These are phyloP conservation scores for Cutaneotrichosporon arboriforme DNA, from an alignment of 1,284 basidiomycete species.

Conservation along the genomic window DNA sequence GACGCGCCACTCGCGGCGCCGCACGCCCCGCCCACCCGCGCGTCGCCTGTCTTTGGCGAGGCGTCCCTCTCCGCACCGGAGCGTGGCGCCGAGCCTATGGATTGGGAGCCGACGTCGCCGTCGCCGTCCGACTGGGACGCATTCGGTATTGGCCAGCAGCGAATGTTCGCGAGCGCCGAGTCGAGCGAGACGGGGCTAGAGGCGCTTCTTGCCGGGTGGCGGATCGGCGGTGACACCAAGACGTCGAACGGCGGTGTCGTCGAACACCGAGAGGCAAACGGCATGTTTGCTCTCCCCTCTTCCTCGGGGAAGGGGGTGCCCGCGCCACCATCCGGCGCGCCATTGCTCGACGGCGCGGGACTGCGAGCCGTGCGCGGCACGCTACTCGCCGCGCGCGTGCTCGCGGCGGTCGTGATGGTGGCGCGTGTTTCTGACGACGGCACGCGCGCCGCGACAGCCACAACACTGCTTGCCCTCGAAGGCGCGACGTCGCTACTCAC, in stretches of 20 bases:
- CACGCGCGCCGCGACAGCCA: background rate
- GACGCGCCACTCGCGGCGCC: background rate
- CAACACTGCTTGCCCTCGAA: slow-evolving; percentile 5
- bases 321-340: background rate
- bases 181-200: slow-evolving; percentile 42
- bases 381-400: slow-evolving; percentile 5
- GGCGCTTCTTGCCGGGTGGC: slow-evolving; percentile 36
- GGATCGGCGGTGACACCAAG: slow-evolving; percentile 14
- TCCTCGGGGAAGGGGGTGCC: background rate
- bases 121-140: slow-evolving; percentile 33
- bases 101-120: slow-evolving; percentile 37
- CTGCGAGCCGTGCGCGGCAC: slow-evolving; percentile 2
- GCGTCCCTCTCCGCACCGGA: slow-evolving; percentile 18
- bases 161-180: slow-evolving; percentile 29
- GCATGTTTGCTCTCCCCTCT: background rate
- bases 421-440: background rate
- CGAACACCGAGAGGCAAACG: background rate
- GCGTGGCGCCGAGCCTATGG: slow-evolving; percentile 30
- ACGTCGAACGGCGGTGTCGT: background rate
- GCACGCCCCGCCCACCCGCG: slow-evolving; percentile 11
- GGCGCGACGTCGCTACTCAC: slow-evolving; percentile 3
- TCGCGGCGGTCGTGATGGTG: background rate
- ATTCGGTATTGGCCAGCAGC: slow-evolving; percentile 35
- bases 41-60: slow-evolving; percentile 31
- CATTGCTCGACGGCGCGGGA: too few species aligned